Evolutionary conservation across 768 basidiomycete genomes (phyloP).

Genomic region (Aureoboletus auriporus): DNA sequence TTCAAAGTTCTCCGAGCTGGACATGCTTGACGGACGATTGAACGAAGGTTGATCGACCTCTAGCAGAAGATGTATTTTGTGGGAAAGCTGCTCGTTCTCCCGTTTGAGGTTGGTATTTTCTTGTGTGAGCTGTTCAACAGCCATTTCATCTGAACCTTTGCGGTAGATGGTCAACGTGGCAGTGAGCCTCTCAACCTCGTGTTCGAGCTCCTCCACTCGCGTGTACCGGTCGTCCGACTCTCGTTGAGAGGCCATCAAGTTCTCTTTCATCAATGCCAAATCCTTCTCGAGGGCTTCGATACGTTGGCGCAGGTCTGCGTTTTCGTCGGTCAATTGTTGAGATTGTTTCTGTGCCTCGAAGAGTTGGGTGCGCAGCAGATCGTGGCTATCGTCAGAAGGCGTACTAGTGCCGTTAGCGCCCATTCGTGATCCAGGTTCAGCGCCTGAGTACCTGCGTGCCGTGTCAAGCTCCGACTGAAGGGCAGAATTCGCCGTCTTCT

Average conservation of each 20-base stretch:
- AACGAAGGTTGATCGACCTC: constrained; percentile 81
- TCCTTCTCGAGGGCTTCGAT: constrained; percentile 75
- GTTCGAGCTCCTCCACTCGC: constrained; percentile 76
- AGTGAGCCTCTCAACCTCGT: constrained; percentile 73
- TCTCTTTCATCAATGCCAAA: constrained; percentile 65
- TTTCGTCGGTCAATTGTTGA: constrained; percentile 67
- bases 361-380: constrained; percentile 66
- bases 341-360: constrained; percentile 73
- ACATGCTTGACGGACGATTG: constrained; percentile 65
- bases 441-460: constrained; percentile 55
- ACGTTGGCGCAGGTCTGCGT: constrained; percentile 70
- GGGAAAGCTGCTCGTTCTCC: constrained; percentile 87
- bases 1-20: constrained; percentile 84
- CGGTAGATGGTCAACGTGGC: constrained; percentile 71
- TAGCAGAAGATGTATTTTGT: constrained; percentile 84
- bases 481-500: constrained; percentile 74
- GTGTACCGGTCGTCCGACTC: constrained; percentile 75
- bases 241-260: constrained; percentile 65
- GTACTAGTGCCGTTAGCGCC: constrained; percentile 74
- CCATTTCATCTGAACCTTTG: constrained; percentile 70
- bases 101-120: constrained; percentile 77
- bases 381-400: constrained; percentile 70
- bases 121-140: constrained; percentile 75
- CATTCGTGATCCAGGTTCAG: constrained; percentile 45
- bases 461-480: constrained; percentile 85